phyloP scores from a whole-genome alignment of 352 stramenopile genomes.

The Phytophthora constricta region DNA sequence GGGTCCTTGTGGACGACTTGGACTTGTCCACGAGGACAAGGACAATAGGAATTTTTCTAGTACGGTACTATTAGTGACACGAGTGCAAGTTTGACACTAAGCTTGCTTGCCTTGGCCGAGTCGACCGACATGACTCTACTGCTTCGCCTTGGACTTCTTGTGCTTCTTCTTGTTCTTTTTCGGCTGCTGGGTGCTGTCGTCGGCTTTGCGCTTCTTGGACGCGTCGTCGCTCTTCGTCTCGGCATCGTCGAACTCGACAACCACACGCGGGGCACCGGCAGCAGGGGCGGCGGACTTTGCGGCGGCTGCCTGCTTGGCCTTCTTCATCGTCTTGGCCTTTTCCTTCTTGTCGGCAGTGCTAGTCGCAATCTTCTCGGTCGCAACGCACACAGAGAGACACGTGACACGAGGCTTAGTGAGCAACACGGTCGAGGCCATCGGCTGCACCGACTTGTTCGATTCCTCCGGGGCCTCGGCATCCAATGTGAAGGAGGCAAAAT shows the following conservation, averaged over 20 bases:
- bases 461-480: slow-evolving; percentile 57
- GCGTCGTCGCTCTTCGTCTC: slow-evolving; percentile 23
- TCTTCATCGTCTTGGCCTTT: slow-evolving; percentile 53
- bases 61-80: slow-evolving; percentile 15
- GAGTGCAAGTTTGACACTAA: too few relatives aligned
- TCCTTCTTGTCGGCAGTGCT: slow-evolving; percentile 19
- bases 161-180: slow-evolving; percentile 35
- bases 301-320: slow-evolving; percentile 41
- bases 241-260: slow-evolving; percentile 68
- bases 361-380: slow-evolving; percentile 26
- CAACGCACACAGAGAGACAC: slow-evolving; percentile 71
- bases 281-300: slow-evolving; percentile 32
- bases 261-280: slow-evolving; percentile 57
- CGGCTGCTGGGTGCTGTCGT: slow-evolving; percentile 2
- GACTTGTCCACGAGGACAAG: background rate
- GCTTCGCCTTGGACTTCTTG: slow-evolving; percentile 36
- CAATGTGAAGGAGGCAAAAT: slow-evolving; percentile 69
- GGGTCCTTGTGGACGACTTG: background rate
- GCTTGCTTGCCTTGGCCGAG: too few relatives aligned
- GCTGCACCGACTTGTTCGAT: slow-evolving; percentile 59
- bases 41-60: slow-evolving; percentile 17
- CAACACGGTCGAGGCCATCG: slow-evolving; percentile 66
- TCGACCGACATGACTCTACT: slow-evolving; percentile 21
- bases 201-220: slow-evolving; percentile 35
- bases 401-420: slow-evolving; percentile 81